Percentiles rank a stretch among this genome's conserved stretches.
Conservation (phyloP, 139 green algal genomes). For the Coelastrella sp. region DNA sequence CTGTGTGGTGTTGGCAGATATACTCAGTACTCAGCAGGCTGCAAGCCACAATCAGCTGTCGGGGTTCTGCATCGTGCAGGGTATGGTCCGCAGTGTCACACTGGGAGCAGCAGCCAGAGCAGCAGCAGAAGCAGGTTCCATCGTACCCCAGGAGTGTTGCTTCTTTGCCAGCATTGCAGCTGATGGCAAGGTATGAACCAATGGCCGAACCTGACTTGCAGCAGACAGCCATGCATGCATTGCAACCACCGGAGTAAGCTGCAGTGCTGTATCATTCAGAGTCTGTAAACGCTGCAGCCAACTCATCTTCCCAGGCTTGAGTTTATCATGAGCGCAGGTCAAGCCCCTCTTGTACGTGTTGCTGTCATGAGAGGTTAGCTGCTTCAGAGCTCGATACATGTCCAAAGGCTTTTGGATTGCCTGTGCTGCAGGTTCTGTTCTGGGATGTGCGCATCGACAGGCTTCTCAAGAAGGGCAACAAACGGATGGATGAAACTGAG, state of each 20-base stretch:
- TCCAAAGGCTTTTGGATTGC: too few relatives aligned
- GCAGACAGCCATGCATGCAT: too few relatives aligned
- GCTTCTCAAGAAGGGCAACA: constrained; percentile 72
- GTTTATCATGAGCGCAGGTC: too few relatives aligned
- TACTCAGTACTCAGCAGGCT: too few relatives aligned
- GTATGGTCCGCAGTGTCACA: constrained; percentile 34
- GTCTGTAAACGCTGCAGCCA: too few relatives aligned
- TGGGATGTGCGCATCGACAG: constrained; percentile 86
- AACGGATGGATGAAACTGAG: constrained; percentile 65
- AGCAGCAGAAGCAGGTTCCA: constrained; percentile 55
- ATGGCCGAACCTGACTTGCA: neutral
- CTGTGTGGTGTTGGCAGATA: too few relatives aligned
- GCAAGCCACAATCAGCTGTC: too few relatives aligned
- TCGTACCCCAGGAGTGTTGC: constrained; percentile 65
- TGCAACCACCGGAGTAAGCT: too few relatives aligned
- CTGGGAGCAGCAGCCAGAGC: constrained; percentile 23
- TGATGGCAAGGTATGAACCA: constrained; percentile 73
- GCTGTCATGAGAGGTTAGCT: too few relatives aligned
- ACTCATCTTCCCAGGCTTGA: too few relatives aligned
- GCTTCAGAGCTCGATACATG: neutral
- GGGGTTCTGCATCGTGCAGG: neutral
- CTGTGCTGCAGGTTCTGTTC: constrained; percentile 70
- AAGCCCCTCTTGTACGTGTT: too few relatives aligned
- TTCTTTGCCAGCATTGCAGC: constrained; percentile 82
- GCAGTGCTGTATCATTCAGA: too few relatives aligned